Evolutionary conservation across 2,329 filamentous ascomycete genomes (phyloP), one percentile per base, ranked within the genome.

Genomic region (Colletotrichum aenigma): DNA sequence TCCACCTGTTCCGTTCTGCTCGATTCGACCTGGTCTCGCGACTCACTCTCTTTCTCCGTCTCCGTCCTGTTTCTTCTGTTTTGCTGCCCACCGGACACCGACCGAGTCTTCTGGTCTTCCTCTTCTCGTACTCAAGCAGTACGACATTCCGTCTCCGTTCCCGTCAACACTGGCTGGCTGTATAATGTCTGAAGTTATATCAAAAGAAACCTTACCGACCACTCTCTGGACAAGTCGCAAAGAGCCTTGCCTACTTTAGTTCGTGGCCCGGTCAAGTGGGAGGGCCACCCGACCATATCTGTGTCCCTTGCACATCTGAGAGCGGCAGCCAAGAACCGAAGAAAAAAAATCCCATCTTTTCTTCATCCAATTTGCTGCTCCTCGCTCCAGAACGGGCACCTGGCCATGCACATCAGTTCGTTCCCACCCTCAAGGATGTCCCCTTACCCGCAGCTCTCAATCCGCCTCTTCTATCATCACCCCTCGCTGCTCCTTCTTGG

Each of bases 331-430:
- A 75, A 75, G 73, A 73, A 73, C 58, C 70, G 70, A 75, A 69
- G 70, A 70, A 75, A 73, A 72, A 75, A 75, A 75, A 58, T 75
- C 64, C 73, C 70, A 73, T 73, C 64, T 73, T 73, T 75, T 75
- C 73, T 75, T 75, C 70, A 75, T 75, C 73, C 73, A 75, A 75
- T 75, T 75, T 75, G 56, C 58, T 75, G 58, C 64, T 73, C 21
- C 66, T 64, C 48, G 70, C 73, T 75, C 73, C 73, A 73, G 73
- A 75, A 75, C 36, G 62, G 74, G 74, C 60, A 70, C 74, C 62
- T 62, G 30, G 71, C 52, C 71, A 70, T 76, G 71, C 66, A 75
- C 60, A 76, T 75, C 74, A 69, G 73, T 68, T 69, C 70, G 73
- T 69, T 70, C 71, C 73, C 70, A 66, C 60, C 32, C 10, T 52